phyloP scores from a whole-genome alignment of 306 rosid genomes.

The Biancaea sappan region DNA sequence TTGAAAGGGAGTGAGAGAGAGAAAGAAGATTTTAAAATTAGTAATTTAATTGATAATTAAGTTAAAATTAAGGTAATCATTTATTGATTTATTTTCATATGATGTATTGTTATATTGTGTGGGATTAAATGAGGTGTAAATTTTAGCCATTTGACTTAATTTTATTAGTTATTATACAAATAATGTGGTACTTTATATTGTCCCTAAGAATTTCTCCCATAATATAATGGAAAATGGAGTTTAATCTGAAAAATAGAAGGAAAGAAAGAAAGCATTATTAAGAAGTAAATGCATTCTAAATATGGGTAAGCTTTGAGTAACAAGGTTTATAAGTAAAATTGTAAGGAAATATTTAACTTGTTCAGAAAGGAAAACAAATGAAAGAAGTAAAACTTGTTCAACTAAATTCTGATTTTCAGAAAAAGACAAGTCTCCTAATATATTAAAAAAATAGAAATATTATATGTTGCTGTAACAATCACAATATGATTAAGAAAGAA shows the following conservation, averaged over 20 bases:
- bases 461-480: background rate
- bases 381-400: background rate
- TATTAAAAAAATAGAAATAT: background rate
- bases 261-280: background rate
- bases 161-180: too few relatives aligned
- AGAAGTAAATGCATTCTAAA: background rate
- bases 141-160: too few relatives aligned
- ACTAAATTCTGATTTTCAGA: background rate
- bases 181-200: too few relatives aligned
- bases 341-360: background rate
- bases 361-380: background rate
- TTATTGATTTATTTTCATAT: too few relatives aligned
- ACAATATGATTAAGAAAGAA: background rate
- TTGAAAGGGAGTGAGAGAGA: too few relatives aligned
- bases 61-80: too few relatives aligned
- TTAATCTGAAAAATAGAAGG: background rate
- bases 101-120: too few relatives aligned
- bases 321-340: background rate
- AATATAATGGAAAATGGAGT: background rate
- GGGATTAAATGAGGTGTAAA: too few relatives aligned
- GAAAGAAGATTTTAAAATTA: too few relatives aligned
- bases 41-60: too few relatives aligned
- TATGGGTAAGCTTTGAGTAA: background rate
- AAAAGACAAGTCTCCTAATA: background rate
- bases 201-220: too few relatives aligned